Percentiles rank a stretch among this genome's conserved stretches.
Conservation (phyloP, 257 asterid species). For the Solanum etuberosum region DNA sequence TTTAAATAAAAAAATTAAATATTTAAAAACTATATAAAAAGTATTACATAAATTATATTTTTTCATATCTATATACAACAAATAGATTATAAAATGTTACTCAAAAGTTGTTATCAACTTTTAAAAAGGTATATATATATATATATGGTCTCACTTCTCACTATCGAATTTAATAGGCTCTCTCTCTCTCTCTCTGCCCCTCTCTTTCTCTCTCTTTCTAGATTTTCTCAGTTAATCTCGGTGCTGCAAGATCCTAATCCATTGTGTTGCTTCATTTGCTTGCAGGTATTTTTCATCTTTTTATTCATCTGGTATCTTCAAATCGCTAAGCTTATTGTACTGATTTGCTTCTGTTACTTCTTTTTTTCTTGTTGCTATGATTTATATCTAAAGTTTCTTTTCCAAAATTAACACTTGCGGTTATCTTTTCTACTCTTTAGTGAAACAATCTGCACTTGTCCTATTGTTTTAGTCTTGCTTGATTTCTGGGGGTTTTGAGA, state of each 20-base stretch:
- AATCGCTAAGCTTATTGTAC: not conserved
- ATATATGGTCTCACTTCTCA: no score
- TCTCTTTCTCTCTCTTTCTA: not conserved
- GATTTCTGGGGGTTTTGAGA: not conserved
- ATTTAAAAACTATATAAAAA: no score
- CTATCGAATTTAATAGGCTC: not conserved
- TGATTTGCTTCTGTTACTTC: not conserved
- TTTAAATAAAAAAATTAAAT: accelerated
- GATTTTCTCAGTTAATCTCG: not conserved
- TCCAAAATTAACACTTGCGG: not conserved
- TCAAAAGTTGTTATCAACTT: accelerated
- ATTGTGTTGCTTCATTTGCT: not conserved
- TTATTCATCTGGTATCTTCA: not conserved
- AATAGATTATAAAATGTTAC: no score
- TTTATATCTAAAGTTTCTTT: not conserved
- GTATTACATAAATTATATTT: no score
- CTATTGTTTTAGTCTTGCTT: not conserved
- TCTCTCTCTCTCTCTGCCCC: not conserved
- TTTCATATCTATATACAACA: no score
- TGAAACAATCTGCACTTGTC: not conserved
- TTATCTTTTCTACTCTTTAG: not conserved
- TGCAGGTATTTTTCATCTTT: not conserved
- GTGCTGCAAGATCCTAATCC: not conserved
- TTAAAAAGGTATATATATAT: no score
- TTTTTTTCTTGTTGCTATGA: not conserved